Evolutionary conservation across 768 basidiomycete genomes (phyloP).

Genomic region (Nidula microcarpa): DNA sequence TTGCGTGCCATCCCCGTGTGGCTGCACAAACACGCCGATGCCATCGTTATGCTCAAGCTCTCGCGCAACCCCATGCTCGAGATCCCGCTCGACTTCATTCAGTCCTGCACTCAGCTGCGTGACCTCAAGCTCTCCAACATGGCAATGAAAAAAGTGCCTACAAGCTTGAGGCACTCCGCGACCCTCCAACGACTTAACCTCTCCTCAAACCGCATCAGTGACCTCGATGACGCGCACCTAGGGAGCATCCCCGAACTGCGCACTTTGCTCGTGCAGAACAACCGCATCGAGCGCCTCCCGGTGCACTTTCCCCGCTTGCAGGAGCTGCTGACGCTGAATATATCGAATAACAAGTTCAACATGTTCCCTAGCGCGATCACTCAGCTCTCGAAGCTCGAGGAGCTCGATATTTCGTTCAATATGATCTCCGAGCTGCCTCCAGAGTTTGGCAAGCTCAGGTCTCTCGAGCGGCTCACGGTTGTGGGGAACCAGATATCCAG

Average conservation of each 20-base stretch:
- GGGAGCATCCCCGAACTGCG: constrained; percentile 71
- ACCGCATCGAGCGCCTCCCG: constrained; percentile 84
- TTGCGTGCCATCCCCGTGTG: constrained; percentile 87
- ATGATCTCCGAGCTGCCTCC: constrained; percentile 78
- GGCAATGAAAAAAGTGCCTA: constrained; percentile 93
- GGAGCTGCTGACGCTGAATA: constrained; percentile 74
- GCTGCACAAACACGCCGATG: constrained; percentile 79
- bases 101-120: constrained; percentile 77
- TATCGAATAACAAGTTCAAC: constrained; percentile 94
- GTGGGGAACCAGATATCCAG: constrained; percentile 81
- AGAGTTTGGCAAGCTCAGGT: constrained; percentile 65
- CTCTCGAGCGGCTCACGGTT: constrained; percentile 70
- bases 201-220: constrained; percentile 86
- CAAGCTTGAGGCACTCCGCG: constrained; percentile 69
- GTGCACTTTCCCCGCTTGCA: constrained; percentile 78
- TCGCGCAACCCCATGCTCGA: constrained; percentile 96
- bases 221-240: constrained; percentile 83
- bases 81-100: constrained; percentile 94
- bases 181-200: constrained; percentile 81
- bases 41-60: constrained; percentile 80
- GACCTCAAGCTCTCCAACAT: constrained; percentile 87
- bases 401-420: constrained; percentile 96
- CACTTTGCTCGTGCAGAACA: constrained; percentile 80
- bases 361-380: constrained; percentile 71
- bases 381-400: constrained; percentile 66